Base-by-base conservation (phyloP, 441 rosid genomes). In the Pelargonium citronellum region DNA sequence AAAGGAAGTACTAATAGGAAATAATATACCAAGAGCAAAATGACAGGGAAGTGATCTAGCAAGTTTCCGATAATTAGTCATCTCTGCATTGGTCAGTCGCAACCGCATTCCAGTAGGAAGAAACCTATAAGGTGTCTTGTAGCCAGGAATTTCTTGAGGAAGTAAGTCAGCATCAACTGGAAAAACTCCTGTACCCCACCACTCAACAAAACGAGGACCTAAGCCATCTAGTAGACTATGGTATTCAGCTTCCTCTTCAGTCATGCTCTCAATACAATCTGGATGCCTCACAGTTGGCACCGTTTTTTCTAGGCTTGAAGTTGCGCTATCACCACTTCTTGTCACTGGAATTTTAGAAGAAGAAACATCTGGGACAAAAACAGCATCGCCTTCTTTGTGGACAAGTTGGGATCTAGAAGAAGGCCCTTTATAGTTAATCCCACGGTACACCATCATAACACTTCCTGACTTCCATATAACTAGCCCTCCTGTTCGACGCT, bases 181-280 rank as follows among this genome's bases (percentile, higher is more conserved):
- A 69, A 92, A 89, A 30, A 95, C 79, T 69, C 99, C 97, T 7
- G 95, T 95, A 62, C 99, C 99, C 99, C 99, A 95, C 92, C 95
- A 92, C 79, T 87, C 99, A 27, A 87, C 89, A 69, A 91, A 95
- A 64, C 96, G 94, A 71, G 96, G 90, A 43, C 99, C 99, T 72
- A 95, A 83, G 72, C 88, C 87, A 78, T 95, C 99, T 72, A 95
- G 74, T 67, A 95, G 75, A 65, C 70, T 73, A 75, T 88, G 85
- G 79, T 72, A 89, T 75, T 95, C 98, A 68, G 77, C 83, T 82
- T 95, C 99, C 81, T 88, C 97, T 76, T 87, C 92, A 0, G 90
- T 88, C 86, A 87, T 74, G 71, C 37, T 80, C 76, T 85, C 81
- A 69, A 34, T 64, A 4, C 39, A 69, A 53, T 73, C 75, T 8